A percentile compares a stretch with the other conserved stretches of the same genome.
phyloP scores from a whole-genome alignment of 805 yeast genomes.

The Candida morakotiae region DNA sequence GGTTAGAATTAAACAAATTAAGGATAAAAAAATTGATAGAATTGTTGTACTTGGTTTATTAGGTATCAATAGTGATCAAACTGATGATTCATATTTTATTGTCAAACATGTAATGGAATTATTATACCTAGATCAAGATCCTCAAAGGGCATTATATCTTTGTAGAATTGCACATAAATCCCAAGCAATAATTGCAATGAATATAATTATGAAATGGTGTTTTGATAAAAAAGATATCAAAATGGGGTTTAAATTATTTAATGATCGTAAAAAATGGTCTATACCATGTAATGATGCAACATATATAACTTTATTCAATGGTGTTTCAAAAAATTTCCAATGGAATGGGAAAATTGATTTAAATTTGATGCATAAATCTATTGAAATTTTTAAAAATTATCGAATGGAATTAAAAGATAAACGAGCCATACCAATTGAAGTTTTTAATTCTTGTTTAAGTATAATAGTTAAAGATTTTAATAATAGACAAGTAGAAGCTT shows the following conservation, averaged over 20 bases:
- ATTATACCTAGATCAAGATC: slow-evolving; percentile 42
- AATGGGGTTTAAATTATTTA: slow-evolving; percentile 47
- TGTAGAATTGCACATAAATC: slow-evolving; percentile 40
- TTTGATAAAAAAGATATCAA: slow-evolving; percentile 39
- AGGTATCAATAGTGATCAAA: slow-evolving; percentile 55
- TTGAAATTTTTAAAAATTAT: slow-evolving; percentile 17
- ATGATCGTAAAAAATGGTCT: slow-evolving; percentile 60
- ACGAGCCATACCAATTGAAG: slow-evolving; percentile 14
- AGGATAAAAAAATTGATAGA: slow-evolving; percentile 33
- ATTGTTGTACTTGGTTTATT: slow-evolving; percentile 49
- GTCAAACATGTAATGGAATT: slow-evolving; percentile 51
- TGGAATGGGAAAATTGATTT: slow-evolving; percentile 28
- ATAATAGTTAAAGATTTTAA: slow-evolving; percentile 30
- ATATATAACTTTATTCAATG: slow-evolving; percentile 31
- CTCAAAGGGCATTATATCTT: slow-evolving; percentile 51
- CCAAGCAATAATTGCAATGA: slow-evolving; percentile 59
- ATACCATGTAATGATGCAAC: slow-evolving; percentile 48
- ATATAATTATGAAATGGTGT: slow-evolving; percentile 52
- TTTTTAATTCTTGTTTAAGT: slow-evolving; percentile 36
- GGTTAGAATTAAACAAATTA: slow-evolving; percentile 18
- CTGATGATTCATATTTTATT: slow-evolving; percentile 55
- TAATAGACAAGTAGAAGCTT: slow-evolving; percentile 30
- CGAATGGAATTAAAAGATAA: slow-evolving; percentile 1
- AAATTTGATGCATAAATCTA: slow-evolving; percentile 15
- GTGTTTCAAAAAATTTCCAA: slow-evolving; percentile 26